Base-by-base conservation (phyloP, 2,329 filamentous ascomycete species). In the Cadophora malorum region DNA sequence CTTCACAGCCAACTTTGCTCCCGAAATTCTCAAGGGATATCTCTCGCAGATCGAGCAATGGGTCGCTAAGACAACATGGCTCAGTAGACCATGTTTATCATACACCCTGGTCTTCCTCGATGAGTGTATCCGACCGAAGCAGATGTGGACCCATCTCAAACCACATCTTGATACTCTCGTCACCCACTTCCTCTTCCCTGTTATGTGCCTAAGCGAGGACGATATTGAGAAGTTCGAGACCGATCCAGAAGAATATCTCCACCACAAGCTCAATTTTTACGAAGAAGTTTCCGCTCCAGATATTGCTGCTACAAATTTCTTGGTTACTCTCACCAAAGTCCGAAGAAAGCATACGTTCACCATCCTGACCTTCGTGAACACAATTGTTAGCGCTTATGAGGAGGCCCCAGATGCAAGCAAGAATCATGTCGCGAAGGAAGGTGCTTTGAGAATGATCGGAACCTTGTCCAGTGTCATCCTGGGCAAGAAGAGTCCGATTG, bases 401-500 rank as follows among this genome's bases (percentile, higher is more conserved):
- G 81, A 85, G 74, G 90, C 92, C 0, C 87, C 93, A 8, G 93
- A 95, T 60, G 91, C 92, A 70, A 91, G 96, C 82, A 98, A 97
- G 86, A 93, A 95, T 79, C 93, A 96, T 68, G 86, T 96, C 64
- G 93, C 96, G 78, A 99, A 99, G 84, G 96, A 99, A 80, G 96
- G 96, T 76, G 96, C 96, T 59, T 81, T 99, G 77, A 88, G 96
- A 70, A 98, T 99, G 93, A 98, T 99, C 77, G 96, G 94, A 31
- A 97, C 95, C 0, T 83, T 99, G 58, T 93, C 96, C 0, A 92
- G 93, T 38, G 95, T 99, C 63, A 96, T 99, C 60, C 85, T 99
- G 45, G 93, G 94, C 74, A 99, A 98, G 86, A 98, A 98, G 86
- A 97, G 94, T 77, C 96, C 96, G 0, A 97, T 99, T 73, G 96